Base-by-base conservation (phyloP, 1,139 yeast species). In the Tardiomyces depauwii region DNA sequence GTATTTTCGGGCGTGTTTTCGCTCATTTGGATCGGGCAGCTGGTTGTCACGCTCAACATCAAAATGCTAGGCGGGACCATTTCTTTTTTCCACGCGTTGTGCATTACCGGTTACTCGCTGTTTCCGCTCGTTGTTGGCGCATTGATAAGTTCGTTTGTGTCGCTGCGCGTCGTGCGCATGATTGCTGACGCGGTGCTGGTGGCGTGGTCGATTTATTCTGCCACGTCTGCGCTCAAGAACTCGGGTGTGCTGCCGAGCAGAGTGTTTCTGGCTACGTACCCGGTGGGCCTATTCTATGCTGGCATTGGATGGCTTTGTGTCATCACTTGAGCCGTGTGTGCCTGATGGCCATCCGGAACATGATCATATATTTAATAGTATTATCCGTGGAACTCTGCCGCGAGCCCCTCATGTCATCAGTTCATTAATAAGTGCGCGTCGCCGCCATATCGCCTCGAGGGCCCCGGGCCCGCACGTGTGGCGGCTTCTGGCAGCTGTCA, bases 51-150 rank as follows among this genome's bases (percentile, higher is more conserved):
- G 1, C 60, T 83, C 48, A 86, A 86, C 62, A 80, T 83, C 53
- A 89, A 85, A 61, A 70, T 86, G 41, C 70, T 86, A 33, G 88
- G 89, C 10, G 88, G 89, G 4, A 72, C 78, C 40, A 77, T 82
- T 33, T 76, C 83, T 2, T 82, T 82, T 55, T 77, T 86, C 70
- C 84, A 84, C 47, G 89, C 94, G 27, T 70, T 86, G 47, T 80
- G 88, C 56, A 85, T 89, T 25, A 75, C 85, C 1, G 93, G 95
- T 1, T 86, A 86, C 65, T 80, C 89, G 16, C 65, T 84, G 62
- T 85, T 86, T 63, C 95, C 95, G 2, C 70, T 86, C 39, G 76
- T 82, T 3, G 56, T 82, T 10, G 86, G 88, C 0, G 80, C 83
- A 5, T 47, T 79, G 4, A 51, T 80, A n/a, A 74, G 85, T 42